Evolutionary conservation across 2,329 filamentous ascomycete species (phyloP).

Genomic region (Diaporthe ilicicola): DNA sequence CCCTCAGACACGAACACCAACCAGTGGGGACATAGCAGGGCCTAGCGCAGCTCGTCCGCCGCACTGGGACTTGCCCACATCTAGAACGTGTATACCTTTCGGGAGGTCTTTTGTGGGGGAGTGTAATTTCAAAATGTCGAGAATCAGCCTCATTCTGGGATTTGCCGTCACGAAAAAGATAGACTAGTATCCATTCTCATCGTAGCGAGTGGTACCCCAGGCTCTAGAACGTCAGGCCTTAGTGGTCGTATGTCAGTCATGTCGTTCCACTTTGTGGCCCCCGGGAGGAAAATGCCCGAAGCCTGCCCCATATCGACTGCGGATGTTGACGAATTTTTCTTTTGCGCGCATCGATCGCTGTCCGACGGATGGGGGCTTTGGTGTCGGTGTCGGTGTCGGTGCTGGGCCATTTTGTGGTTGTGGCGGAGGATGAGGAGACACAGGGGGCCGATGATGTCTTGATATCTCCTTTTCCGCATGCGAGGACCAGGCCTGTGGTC

Average conservation of each 20-base stretch:
- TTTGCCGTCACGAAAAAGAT: constrained; percentile 1
- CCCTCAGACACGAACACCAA: neutral
- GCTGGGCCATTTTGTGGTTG: neutral
- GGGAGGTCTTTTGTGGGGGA: constrained; percentile 2
- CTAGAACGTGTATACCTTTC: neutral
- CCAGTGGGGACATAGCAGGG: neutral
- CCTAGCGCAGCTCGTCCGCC: constrained; percentile 10
- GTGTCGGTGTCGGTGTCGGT: no score
- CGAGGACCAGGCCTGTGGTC: neutral
- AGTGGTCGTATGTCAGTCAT: neutral
- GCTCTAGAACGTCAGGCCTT: neutral
- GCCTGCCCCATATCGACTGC: neutral
- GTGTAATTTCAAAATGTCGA: neutral
- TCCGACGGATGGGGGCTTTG: neutral
- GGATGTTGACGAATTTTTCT: neutral
- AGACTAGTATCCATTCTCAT: neutral
- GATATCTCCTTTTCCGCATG: neutral
- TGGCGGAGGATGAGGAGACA: neutral
- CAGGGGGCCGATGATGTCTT: neutral
- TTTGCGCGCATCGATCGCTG: neutral
- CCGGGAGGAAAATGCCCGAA: neutral
- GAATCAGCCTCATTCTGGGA: constrained; percentile 1
- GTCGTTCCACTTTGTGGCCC: neutral
- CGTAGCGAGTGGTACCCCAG: neutral
- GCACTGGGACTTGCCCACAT: constrained; percentile 8